phyloP scores from a whole-genome alignment of 2,329 filamentous ascomycete genomes.

The Cladophialophora yegresii region DNA sequence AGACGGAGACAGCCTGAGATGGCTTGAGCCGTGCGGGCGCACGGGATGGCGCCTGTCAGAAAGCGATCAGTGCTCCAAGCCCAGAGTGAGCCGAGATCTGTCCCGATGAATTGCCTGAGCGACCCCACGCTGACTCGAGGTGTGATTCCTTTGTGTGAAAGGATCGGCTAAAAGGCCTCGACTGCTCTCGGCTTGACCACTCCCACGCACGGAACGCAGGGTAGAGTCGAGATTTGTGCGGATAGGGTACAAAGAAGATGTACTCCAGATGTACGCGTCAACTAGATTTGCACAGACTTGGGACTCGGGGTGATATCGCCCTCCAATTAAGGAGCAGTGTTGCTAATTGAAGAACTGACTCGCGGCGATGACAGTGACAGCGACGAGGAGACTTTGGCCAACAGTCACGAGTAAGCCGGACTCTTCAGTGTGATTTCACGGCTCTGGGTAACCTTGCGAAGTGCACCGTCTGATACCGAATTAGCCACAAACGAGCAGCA shows the following conservation, averaged over 20 bases:
- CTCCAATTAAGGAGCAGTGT: constrained; percentile 11
- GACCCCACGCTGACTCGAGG: constrained; percentile 9
- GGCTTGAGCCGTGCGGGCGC: constrained; percentile 13
- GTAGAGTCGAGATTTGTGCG: constrained; percentile 15
- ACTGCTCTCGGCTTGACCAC: constrained; percentile 8
- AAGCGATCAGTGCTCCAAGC: constrained; percentile 1
- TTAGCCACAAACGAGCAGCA: constrained; percentile 7
- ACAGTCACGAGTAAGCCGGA: constrained; percentile 6
- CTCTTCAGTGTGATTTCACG: background rate
- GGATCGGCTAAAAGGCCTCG: constrained; percentile 14
- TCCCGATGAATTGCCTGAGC: constrained; percentile 15
- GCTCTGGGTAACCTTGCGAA: background rate
- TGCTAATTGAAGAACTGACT: constrained; percentile 16
- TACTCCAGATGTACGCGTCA: background rate
- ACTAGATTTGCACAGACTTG: background rate
- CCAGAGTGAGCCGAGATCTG: constrained; percentile 13
- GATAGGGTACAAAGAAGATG: background rate
- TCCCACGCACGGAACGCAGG: constrained; percentile 13
- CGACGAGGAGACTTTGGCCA: background rate
- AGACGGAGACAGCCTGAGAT: constrained; percentile 11
- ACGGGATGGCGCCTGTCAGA: constrained; percentile 15
- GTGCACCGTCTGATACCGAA: background rate
- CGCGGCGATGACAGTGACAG: constrained; percentile 9
- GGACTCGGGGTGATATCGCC: background rate
- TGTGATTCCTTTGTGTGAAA: constrained; percentile 1